These are phyloP conservation scores for Teunomyces kruisii DNA, from an alignment of 805 yeast genomes.

Conservation along the genomic window DNA sequence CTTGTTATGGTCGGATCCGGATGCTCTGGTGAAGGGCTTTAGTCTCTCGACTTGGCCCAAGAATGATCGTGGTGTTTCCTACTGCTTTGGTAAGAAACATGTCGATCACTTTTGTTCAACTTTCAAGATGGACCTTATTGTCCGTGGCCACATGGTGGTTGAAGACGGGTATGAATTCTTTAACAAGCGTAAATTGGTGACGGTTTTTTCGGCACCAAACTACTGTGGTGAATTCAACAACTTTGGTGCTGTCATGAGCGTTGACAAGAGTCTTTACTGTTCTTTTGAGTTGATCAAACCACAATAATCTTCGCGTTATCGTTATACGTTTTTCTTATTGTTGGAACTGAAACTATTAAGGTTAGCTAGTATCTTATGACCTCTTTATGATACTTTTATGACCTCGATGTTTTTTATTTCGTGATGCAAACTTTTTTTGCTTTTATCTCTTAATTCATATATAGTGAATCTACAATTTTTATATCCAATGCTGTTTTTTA, in stretches of 20 bases:
- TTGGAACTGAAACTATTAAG: constrained; percentile 2
- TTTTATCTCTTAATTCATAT: constrained; percentile 8
- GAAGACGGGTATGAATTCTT: constrained; percentile 87
- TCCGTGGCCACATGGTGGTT: constrained; percentile 87
- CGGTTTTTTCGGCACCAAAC: constrained; percentile 81
- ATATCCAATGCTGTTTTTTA: constrained; percentile 1
- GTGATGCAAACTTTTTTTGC: constrained; percentile 2
- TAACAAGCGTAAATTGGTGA: constrained; percentile 69
- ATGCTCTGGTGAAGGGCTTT: constrained; percentile 37
- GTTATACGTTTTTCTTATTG: constrained; percentile 1
- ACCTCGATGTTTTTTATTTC: constrained; percentile 3
- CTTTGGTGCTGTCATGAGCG: constrained; percentile 79
- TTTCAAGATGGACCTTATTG: constrained; percentile 73
- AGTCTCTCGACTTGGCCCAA: constrained; percentile 64
- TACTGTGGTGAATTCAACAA: constrained; percentile 81
- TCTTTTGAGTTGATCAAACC: constrained; percentile 73
- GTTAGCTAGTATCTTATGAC: background rate
- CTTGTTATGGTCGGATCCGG: constrained; percentile 83
- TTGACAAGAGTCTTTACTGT: constrained; percentile 64
- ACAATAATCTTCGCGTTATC: constrained; percentile 17
- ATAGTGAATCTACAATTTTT: constrained; percentile 1
- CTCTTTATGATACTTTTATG: background rate
- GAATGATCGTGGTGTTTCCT: constrained; percentile 82
- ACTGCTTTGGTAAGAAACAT: constrained; percentile 70
- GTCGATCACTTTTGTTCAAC: constrained; percentile 66